Evolutionary conservation across 2,329 filamentous ascomycete genomes (phyloP).

Genomic region (Sphaerulina vaccinii): DNA sequence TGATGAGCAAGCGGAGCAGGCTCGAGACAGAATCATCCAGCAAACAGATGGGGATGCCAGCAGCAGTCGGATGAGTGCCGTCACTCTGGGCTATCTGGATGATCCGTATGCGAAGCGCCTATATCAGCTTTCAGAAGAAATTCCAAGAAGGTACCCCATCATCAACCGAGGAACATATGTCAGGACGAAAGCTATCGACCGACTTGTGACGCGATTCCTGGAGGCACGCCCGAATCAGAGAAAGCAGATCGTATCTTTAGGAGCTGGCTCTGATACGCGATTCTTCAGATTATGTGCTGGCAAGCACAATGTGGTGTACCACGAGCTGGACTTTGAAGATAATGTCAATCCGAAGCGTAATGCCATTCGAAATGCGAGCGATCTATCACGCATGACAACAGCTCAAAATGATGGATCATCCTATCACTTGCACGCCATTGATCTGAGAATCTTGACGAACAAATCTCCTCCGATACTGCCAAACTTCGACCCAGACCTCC

Average conservation of each 20-base stretch:
- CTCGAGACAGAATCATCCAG: slow-evolving; percentile 74
- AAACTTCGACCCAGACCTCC: slow-evolving; percentile 56
- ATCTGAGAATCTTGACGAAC: slow-evolving; percentile 62
- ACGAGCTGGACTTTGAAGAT: slow-evolving; percentile 84
- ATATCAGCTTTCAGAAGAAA: slow-evolving; percentile 49
- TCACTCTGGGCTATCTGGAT: slow-evolving; percentile 77
- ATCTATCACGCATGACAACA: slow-evolving; percentile 24
- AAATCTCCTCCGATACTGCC: slow-evolving; percentile 37
- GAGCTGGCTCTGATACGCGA: slow-evolving; percentile 90
- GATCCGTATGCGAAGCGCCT: slow-evolving; percentile 77
- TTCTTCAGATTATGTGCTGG: slow-evolving; percentile 68
- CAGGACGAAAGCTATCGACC: slow-evolving; percentile 79
- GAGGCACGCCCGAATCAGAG: slow-evolving; percentile 18
- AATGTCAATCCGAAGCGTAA: slow-evolving; percentile 48
- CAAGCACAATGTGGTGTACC: slow-evolving; percentile 63
- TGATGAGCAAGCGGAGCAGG: slow-evolving; percentile 35
- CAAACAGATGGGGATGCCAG: slow-evolving; percentile 90
- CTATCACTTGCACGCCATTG: slow-evolving; percentile 59
- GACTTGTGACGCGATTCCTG: slow-evolving; percentile 72
- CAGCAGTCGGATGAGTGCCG: slow-evolving; percentile 82
- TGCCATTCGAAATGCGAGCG: slow-evolving; percentile 26
- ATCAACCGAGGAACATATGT: slow-evolving; percentile 98
- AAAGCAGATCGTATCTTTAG: slow-evolving; percentile 82
- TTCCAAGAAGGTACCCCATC: slow-evolving; percentile 73
- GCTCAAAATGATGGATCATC: slow-evolving; percentile 37